These are phyloP conservation scores for Neotropicomus parvogracilis DNA, from an alignment of 1,284 basidiomycete genomes.

Conservation along the genomic window DNA sequence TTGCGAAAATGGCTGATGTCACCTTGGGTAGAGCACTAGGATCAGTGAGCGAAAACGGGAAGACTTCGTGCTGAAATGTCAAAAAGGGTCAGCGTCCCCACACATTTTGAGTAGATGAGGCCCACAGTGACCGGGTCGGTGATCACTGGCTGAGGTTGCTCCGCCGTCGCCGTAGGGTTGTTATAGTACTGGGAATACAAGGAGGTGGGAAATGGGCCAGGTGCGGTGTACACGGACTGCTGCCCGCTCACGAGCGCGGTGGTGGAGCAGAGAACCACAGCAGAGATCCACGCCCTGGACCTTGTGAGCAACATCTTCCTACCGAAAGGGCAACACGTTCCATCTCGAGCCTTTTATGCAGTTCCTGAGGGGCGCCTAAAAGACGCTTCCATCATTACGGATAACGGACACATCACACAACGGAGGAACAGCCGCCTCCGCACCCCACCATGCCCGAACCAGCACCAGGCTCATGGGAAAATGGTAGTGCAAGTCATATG, in stretches of 20 bases:
- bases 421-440: too few relatives aligned
- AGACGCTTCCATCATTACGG: too few relatives aligned
- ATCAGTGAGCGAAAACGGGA: conserved; percentile 56
- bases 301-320: conserved; percentile 13
- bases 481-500: too few relatives aligned
- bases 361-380: neutral
- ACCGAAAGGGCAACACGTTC: too few relatives aligned
- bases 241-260: conserved; percentile 15
- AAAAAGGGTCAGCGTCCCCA: neutral
- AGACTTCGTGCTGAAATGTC: conserved; percentile 46
- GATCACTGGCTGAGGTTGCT: conserved; percentile 67
- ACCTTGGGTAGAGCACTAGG: conserved; percentile 54
- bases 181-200: conserved; percentile 66
- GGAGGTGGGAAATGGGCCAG: conserved; percentile 64
- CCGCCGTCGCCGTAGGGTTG: conserved; percentile 62
- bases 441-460: too few relatives aligned
- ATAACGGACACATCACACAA: too few relatives aligned
- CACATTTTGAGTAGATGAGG: neutral
- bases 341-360: conserved; percentile 14
- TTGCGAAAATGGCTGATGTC: neutral
- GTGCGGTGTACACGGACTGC: conserved; percentile 51
- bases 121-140: conserved; percentile 62
- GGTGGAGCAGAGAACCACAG: conserved; percentile 8
- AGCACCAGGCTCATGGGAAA: too few relatives aligned
- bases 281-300: conserved; percentile 1